These are phyloP conservation scores for Trametes versicolor DNA, from an alignment of 1,284 basidiomycete genomes.

Conservation along the genomic window DNA sequence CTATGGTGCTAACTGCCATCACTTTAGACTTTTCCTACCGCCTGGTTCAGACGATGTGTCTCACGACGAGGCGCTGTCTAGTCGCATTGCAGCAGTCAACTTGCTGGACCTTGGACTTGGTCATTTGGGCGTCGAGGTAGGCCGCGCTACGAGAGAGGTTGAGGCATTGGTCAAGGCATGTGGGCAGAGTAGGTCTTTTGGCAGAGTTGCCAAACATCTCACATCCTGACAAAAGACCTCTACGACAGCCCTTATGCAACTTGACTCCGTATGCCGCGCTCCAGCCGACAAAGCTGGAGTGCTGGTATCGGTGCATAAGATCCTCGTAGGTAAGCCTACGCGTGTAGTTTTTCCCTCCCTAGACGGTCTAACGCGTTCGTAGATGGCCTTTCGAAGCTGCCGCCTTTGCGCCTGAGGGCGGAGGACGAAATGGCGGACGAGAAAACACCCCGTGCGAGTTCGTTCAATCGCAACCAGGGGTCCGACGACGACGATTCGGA, in stretches of 20 bases:
- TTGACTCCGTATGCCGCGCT: constrained; percentile 69
- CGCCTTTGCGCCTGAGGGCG: constrained; percentile 70
- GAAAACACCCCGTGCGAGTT: constrained; percentile 47
- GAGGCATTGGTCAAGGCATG: constrained; percentile 75
- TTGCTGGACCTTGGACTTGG: constrained; percentile 87
- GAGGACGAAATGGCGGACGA: constrained; percentile 57
- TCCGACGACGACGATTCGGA: constrained; percentile 35
- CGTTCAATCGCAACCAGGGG: constrained; percentile 38
- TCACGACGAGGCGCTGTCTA: constrained; percentile 89
- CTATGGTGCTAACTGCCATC: constrained; percentile 4
- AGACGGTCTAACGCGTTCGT: not conserved
- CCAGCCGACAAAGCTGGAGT: constrained; percentile 85
- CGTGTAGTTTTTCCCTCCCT: not conserved
- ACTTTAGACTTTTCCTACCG: constrained; percentile 66
- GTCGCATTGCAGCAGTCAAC: constrained; percentile 90
- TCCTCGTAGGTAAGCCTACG: constrained; percentile 74
- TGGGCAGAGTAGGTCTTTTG: constrained; percentile 71
- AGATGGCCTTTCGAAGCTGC: constrained; percentile 77
- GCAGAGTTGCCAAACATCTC: not conserved
- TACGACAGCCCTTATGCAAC: constrained; percentile 69
- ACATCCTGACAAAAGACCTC: constrained; percentile 10
- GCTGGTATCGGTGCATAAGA: constrained; percentile 84
- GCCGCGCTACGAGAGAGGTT: constrained; percentile 63
- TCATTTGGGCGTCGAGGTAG: constrained; percentile 85
- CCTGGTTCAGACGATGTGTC: constrained; percentile 80